Evolutionary conservation across 2,329 filamentous ascomycete genomes (phyloP), one percentile per base, ranked within the genome.

Genomic region (Alternaria postmessia): DNA sequence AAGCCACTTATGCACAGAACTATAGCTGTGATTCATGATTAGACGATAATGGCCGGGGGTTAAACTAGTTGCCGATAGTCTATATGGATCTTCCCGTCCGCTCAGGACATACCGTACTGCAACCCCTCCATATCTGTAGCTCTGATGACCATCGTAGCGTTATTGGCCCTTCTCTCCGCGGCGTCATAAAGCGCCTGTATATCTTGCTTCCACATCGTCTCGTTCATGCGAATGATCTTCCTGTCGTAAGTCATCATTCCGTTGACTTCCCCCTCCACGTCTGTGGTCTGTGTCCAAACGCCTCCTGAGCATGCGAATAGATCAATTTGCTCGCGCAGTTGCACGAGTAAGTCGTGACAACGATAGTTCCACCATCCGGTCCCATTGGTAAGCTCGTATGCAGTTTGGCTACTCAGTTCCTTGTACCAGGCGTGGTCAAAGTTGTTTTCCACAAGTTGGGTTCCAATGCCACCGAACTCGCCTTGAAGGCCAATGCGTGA

Each of bases 181-280:
- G 88, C 85, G 43, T 85, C 81, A 68, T 89, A 90, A 16, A 91
- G 70, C 3, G 81, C 82, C 65, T 84, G 74, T 44, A 90, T 89
- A 69, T 90, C 88, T 0, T 70, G 72, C 67, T 81, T 83, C 89
- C 89, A 91, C 76, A 87, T 85, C 7, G 78, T 74, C 39, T 80
- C 77, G 59, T 91, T 79, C 5, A 86, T 84, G 1, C 89, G 80
- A 34, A 89, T 72, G 0, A 89, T 59, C 0, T 88, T 81, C 1
- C 89, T 85, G 73, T 92, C 89, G 67, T 91, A 91, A 0, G 89
- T 91, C 66, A 91, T 74, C 57, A 92, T 79, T 0, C 90, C 90
- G 66, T 92, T 92, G 8, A 92, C 87, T 73, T 92, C 90, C 5
- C 89, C 89, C 72, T 92, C 89, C 0, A 92, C 89, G 67, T 92